Evolutionary conservation across 139 green algal genomes (phyloP).

Genomic region (Pseudopediastrum boryanum): DNA sequence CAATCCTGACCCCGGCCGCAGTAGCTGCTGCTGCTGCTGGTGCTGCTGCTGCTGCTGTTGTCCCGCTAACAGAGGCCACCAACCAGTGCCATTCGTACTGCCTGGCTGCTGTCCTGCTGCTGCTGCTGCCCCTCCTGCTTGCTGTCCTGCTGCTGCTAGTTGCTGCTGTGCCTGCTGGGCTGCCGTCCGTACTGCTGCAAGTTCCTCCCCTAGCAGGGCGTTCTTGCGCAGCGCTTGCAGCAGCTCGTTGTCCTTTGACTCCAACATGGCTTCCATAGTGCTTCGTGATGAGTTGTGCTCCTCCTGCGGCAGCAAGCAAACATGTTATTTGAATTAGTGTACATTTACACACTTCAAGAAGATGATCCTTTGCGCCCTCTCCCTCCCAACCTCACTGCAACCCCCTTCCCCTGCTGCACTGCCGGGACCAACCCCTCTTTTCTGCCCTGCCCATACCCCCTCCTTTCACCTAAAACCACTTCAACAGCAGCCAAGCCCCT

Average conservation of each 20-base stretch:
- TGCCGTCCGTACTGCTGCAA: conserved; percentile 18
- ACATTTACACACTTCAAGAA: no score
- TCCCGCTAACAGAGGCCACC: conserved; percentile 2
- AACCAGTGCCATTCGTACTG: not conserved
- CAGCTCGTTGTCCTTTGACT: conserved; percentile 54
- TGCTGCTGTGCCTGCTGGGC: not conserved
- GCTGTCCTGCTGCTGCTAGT: not conserved
- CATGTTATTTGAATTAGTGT: no score
- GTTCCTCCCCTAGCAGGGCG: conserved; percentile 25
- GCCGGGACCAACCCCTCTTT: no score
- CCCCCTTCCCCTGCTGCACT: no score
- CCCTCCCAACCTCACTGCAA: no score
- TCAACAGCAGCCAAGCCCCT: no score
- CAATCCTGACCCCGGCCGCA: not conserved
- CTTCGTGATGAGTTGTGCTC: conserved; percentile 6
- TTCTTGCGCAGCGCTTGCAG: conserved; percentile 37
- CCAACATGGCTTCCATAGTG: conserved; percentile 45
- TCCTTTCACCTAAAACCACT: no score
- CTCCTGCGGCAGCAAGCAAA: not conserved
- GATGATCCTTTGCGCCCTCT: no score
- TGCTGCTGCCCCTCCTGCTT: no score
- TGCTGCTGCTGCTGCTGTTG: not conserved
- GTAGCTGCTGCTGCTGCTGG: no score
- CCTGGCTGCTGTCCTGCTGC: not conserved
- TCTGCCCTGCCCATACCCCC: no score